These are phyloP conservation scores for Roridomyces roridus DNA, from an alignment of 768 basidiomycete genomes.

Conservation along the genomic window DNA sequence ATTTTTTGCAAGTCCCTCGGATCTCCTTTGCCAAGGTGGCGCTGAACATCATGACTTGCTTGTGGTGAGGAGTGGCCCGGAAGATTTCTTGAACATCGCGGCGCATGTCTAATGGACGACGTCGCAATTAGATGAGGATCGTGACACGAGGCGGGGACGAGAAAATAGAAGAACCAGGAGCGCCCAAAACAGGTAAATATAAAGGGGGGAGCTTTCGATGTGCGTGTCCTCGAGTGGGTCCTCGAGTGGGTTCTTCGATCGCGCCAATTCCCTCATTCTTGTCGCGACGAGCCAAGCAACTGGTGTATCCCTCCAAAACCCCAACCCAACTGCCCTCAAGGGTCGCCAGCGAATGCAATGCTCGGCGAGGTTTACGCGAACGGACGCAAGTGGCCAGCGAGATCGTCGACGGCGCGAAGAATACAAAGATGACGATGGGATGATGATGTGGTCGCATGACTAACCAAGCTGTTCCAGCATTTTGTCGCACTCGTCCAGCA, in stretches of 20 bases:
- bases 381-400: slow-evolving; percentile 44
- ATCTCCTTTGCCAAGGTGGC: slow-evolving; percentile 98
- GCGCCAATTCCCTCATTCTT: slow-evolving; percentile 22
- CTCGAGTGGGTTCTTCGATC: slow-evolving; percentile 39
- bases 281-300: slow-evolving; percentile 12
- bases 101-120: slow-evolving; percentile 96
- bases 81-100: slow-evolving; percentile 99
- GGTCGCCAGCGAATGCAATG: slow-evolving; percentile 42
- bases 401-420: slow-evolving; percentile 48
- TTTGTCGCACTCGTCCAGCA: slow-evolving; percentile 99
- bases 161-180: slow-evolving; percentile 55
- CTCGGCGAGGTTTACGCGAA: slow-evolving; percentile 43
- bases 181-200: slow-evolving; percentile 40
- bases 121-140: slow-evolving; percentile 70
- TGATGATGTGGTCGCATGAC: slow-evolving; percentile 74
- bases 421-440: slow-evolving; percentile 56
- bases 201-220: slow-evolving; percentile 39
- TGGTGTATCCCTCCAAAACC: slow-evolving; percentile 22
- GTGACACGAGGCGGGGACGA: slow-evolving; percentile 58
- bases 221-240: slow-evolving; percentile 39
- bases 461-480: slow-evolving; percentile 99
- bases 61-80: slow-evolving; percentile 97
- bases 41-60: slow-evolving; percentile 99
- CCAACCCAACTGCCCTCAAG: slow-evolving; percentile 44
- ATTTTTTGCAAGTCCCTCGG: slow-evolving; percentile 97